Base-by-base conservation (phyloP, 2,329 filamentous ascomycete genomes). In the Magnaporthiopsis poae region DNA sequence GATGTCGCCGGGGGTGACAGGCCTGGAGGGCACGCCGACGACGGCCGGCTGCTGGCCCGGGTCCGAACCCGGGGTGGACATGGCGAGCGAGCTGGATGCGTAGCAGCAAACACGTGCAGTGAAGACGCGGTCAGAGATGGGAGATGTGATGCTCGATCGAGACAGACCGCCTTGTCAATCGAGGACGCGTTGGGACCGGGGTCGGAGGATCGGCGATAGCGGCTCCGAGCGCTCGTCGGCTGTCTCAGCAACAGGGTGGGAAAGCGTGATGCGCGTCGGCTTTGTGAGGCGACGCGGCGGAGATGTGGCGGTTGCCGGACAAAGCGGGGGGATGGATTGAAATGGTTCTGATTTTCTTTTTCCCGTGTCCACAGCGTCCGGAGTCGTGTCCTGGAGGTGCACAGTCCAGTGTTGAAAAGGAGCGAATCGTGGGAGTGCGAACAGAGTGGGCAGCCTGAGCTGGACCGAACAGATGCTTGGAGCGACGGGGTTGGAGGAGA, bases 1-100 rank as follows among this genome's bases (percentile, higher is more conserved):
- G 39, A 72, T 69, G 64, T 71, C 73, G 52, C 21, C 31, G 56
- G 64, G 64, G 27, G 64, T 65, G 15, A 60, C 59, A n/a, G 64
- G 64, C 12, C 64, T 15, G 18, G 56, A 59, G n/a, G 64, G 59
- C 29, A 46, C 59, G 56, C 25, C 63, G 35, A 61, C 25, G 35
- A 36, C 56, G 33, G 59, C 31, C 27, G 21, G 31, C 12, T 65
- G 64, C 9, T 18, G 36, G n/a, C 35, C 64, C n/a, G 60, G 56
- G 64, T 61, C 64, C 59, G 64, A 60, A 12, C 56, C 59, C 56
- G 56, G 64, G 31, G 64, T 60, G 18, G 64, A 65, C 64, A 65
- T 65, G 31, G 29, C 59, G 56, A 33, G 33, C 35, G 18, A 52
- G n/a, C 31, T 33, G 52, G 64, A n/a, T 21, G 31, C 31, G 33